Evolutionary conservation across 345 rosid species (phyloP).

Genomic region (Salix udensis): DNA sequence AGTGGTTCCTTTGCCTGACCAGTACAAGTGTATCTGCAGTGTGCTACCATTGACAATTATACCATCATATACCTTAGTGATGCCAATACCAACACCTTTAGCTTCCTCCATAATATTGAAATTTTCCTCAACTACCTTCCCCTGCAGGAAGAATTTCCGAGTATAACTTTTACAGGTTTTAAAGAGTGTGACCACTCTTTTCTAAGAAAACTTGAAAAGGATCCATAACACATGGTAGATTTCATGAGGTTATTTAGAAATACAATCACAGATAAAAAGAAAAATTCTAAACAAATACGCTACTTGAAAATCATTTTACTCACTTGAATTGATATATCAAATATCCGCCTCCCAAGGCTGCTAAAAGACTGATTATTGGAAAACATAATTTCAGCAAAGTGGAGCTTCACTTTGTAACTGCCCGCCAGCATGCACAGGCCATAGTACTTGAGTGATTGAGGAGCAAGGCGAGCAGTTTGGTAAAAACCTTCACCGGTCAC

Average conservation of each 20-base stretch:
- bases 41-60: conserved; percentile 55
- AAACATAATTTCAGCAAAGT: conserved; percentile 87
- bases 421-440: conserved; percentile 62
- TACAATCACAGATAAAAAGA: background rate
- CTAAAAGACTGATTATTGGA: conserved; percentile 41
- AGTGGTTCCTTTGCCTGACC: conserved; percentile 82
- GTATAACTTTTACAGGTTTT: background rate
- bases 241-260: background rate
- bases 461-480: conserved; percentile 62
- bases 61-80: conserved; percentile 23
- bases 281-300: background rate
- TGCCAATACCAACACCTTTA: conserved; percentile 58
- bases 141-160: conserved; percentile 37
- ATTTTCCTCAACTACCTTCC: conserved; percentile 43
- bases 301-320: conserved; percentile 12
- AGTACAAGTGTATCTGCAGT: conserved; percentile 64
- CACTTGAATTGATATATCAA: conserved; percentile 81
- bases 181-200: too few species aligned
- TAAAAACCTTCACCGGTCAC: conserved; percentile 38
- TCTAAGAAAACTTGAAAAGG: background rate
- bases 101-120: conserved; percentile 69
- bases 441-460: conserved; percentile 74
- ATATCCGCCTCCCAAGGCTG: conserved; percentile 68
- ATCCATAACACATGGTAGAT: background rate
- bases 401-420: conserved; percentile 60